Conservation (phyloP, 306 rosid species). For the Morella rubra region DNA sequence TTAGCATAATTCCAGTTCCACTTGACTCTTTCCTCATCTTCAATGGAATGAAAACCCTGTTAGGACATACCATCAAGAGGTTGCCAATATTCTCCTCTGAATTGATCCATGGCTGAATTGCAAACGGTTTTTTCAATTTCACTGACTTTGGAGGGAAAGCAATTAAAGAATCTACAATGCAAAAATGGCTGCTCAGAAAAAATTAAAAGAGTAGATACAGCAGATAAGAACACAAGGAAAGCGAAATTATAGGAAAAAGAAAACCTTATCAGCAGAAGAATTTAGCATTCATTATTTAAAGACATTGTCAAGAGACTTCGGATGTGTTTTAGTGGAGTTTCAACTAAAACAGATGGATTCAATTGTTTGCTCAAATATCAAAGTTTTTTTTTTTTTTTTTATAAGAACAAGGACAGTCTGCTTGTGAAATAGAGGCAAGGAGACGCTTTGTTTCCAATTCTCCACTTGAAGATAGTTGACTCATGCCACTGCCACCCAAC, state of each 20-base stretch:
- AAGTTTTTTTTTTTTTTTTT: too few species aligned
- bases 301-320: neutral
- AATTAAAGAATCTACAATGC: slow-evolving; percentile 59
- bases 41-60: slow-evolving; percentile 12
- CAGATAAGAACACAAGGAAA: neutral
- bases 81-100: slow-evolving; percentile 88
- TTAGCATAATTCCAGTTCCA: neutral
- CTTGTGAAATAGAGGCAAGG: neutral
- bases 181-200: slow-evolving; percentile 20
- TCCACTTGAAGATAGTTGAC: neutral
- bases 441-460: too few species aligned
- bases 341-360: neutral
- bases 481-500: neutral
- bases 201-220: neutral
- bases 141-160: slow-evolving; percentile 77
- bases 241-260: neutral
- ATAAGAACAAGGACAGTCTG: neutral
- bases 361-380: neutral
- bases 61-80: slow-evolving; percentile 83
- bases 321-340: neutral
- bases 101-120: slow-evolving; percentile 80
- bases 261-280: neutral
- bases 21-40: slow-evolving; percentile 1
- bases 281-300: neutral
- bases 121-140: slow-evolving; percentile 73